These are phyloP conservation scores for Solidago caesia DNA, from an alignment of 129 eudicot genomes.

Conservation along the genomic window DNA sequence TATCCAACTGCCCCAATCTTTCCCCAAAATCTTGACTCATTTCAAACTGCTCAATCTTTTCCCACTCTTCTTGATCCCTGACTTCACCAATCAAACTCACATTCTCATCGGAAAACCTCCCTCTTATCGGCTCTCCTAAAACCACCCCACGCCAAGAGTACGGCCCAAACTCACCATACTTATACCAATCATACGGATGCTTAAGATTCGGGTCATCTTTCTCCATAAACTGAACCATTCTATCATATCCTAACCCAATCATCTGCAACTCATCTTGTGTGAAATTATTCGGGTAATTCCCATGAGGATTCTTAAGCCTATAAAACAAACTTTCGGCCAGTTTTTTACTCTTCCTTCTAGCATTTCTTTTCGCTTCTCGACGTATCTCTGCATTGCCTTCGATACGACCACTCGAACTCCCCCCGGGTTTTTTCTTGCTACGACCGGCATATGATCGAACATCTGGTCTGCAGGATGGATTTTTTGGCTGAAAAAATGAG, in stretches of 20 bases:
- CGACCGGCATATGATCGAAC: conserved; percentile 81
- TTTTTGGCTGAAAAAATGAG: conserved; percentile 25
- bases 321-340: conserved; percentile 78
- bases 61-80: conserved; percentile 94
- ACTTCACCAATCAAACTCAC: conserved; percentile 76
- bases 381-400: conserved; percentile 77
- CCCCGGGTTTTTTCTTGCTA: conserved; percentile 64
- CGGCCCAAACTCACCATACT: conserved; percentile 92
- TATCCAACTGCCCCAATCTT: conserved; percentile 51
- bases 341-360: conserved; percentile 61
- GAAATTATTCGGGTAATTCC: conserved; percentile 76
- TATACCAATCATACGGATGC: conserved; percentile 96
- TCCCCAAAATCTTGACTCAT: conserved; percentile 71
- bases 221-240: conserved; percentile 94
- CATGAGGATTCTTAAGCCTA: conserved; percentile 78
- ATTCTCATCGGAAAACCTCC: conserved; percentile 66
- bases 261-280: conserved; percentile 80
- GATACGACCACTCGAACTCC: conserved; percentile 58
- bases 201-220: conserved; percentile 83
- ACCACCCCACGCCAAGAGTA: conserved; percentile 98
- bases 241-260: conserved; percentile 90
- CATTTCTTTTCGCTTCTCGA: conserved; percentile 64
- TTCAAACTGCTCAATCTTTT: conserved; percentile 78
- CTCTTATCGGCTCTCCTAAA: conserved; percentile 86
- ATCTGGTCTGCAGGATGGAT: conserved; percentile 37